Percentiles rank a stretch among this genome's conserved stretches.
phyloP scores from a whole-genome alignment of 106 monocot species.

The Vanilla planifolia region DNA sequence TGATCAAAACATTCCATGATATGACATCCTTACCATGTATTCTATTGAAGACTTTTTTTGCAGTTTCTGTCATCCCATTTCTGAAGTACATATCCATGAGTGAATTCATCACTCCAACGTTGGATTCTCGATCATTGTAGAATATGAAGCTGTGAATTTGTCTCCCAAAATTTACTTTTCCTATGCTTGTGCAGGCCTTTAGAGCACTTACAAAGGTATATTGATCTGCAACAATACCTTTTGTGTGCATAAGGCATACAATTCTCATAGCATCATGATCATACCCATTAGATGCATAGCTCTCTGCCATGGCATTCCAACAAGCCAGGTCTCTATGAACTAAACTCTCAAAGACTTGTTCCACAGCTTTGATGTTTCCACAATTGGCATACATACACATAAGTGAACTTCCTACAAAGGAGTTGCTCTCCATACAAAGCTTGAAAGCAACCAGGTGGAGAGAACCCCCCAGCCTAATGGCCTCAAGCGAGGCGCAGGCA shows the following conservation, averaged over 20 bases:
- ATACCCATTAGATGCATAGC: constrained; percentile 18
- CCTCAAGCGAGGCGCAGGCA: constrained; percentile 8
- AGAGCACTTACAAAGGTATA: constrained; percentile 23
- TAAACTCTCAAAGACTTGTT: constrained; percentile 15
- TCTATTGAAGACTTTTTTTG: constrained; percentile 13
- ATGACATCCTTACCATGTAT: constrained; percentile 20
- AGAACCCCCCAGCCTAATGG: constrained; percentile 9
- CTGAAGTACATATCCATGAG: constrained; percentile 29
- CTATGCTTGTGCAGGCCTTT: constrained; percentile 14
- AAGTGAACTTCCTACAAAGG: constrained; percentile 26
- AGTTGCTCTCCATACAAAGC: constrained; percentile 15
- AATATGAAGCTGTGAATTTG: constrained; percentile 29
- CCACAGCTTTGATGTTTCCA: constrained; percentile 12
- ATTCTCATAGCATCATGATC: constrained; percentile 17
- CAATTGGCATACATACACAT: constrained; percentile 28
- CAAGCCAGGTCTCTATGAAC: constrained; percentile 20
- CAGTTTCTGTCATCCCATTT: constrained; percentile 18
- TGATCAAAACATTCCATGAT: constrained; percentile 35
- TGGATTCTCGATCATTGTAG: constrained; percentile 8
- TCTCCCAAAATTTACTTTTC: constrained; percentile 1
- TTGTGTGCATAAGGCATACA: constrained; percentile 13
- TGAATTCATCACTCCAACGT: constrained; percentile 25
- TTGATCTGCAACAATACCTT: constrained; percentile 10
- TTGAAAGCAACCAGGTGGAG: constrained; percentile 20
- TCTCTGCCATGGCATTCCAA: constrained; percentile 38